These are phyloP conservation scores for Aciculoconidium aculeatum DNA, from an alignment of 805 yeast species.

Conservation along the genomic window DNA sequence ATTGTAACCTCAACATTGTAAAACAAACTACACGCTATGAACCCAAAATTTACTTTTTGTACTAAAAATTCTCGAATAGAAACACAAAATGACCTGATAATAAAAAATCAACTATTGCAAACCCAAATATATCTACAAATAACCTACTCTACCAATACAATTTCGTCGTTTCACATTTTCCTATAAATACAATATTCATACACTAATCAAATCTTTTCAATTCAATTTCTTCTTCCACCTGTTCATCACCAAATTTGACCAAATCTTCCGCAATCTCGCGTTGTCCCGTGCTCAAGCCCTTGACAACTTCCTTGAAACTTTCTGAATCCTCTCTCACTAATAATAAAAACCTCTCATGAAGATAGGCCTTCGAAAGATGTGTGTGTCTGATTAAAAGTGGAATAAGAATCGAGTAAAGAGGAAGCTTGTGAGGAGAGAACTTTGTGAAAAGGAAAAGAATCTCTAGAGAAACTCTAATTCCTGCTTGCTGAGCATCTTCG, in stretches of 20 bases:
- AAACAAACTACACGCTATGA: no score
- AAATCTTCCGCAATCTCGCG: slow-evolving; percentile 36
- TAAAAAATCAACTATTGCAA: background rate
- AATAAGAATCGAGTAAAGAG: slow-evolving; percentile 27
- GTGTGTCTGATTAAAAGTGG: slow-evolving; percentile 31
- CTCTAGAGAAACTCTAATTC: slow-evolving; percentile 35
- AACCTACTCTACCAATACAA: no score
- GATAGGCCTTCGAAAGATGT: slow-evolving; percentile 27
- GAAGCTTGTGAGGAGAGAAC: slow-evolving; percentile 18
- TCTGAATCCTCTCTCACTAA: slow-evolving; percentile 41
- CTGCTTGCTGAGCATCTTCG: slow-evolving; percentile 10
- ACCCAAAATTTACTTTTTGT: background rate
- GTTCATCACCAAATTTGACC: slow-evolving; percentile 24
- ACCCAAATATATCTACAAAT: no score
- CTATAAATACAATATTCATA: no score
- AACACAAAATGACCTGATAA: background rate
- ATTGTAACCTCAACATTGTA: no score
- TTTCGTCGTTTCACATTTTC: no score
- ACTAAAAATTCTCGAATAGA: background rate
- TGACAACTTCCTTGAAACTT: slow-evolving; percentile 45
- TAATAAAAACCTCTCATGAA: slow-evolving; percentile 42
- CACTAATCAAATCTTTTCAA: slow-evolving; percentile 51
- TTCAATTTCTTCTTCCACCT: slow-evolving; percentile 30
- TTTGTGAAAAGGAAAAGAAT: slow-evolving; percentile 43
- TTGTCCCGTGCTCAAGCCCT: slow-evolving; percentile 34